Conservation (phyloP, 495 filamentous ascomycete genomes). For the Hypoxylon rickii region DNA sequence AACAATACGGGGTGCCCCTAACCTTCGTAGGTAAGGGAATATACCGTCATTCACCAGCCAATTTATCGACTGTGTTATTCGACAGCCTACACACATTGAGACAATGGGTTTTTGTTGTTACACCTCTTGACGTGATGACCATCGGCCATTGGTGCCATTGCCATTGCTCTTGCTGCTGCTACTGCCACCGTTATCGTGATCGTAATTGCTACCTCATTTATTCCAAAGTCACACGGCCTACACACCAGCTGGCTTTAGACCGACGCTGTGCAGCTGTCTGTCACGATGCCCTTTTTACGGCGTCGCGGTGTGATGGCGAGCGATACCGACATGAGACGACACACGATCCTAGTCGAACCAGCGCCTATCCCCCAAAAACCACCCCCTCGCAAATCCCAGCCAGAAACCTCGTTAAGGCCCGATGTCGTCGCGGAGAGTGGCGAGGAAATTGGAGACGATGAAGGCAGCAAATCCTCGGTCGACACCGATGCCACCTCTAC, state of each 20-base stretch:
- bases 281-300: conserved; percentile 55
- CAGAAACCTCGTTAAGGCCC: conserved; percentile 19
- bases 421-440: conserved; percentile 19
- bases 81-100: conserved; percentile 12
- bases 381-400: conserved; percentile 20
- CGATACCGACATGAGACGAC: conserved; percentile 55
- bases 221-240: too few relatives aligned
- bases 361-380: conserved; percentile 35
- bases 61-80: too few relatives aligned
- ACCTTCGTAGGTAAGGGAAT: too few relatives aligned
- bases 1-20: too few relatives aligned
- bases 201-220: conserved; percentile 9
- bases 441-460: conserved; percentile 8
- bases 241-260: too few relatives aligned
- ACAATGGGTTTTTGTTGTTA: conserved; percentile 36
- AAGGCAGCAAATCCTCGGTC: conserved; percentile 27
- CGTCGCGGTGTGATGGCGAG: conserved; percentile 55
- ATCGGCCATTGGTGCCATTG: conserved; percentile 20
- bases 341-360: conserved; percentile 45
- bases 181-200: conserved; percentile 8
- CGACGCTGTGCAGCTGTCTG: conserved; percentile 16
- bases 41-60: too few relatives aligned
- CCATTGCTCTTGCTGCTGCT: conserved; percentile 9
- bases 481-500: conserved; percentile 23
- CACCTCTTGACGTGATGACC: conserved; percentile 33